Conservation (phyloP, 1,284 basidiomycete species). For the Peniophora sp. region DNA sequence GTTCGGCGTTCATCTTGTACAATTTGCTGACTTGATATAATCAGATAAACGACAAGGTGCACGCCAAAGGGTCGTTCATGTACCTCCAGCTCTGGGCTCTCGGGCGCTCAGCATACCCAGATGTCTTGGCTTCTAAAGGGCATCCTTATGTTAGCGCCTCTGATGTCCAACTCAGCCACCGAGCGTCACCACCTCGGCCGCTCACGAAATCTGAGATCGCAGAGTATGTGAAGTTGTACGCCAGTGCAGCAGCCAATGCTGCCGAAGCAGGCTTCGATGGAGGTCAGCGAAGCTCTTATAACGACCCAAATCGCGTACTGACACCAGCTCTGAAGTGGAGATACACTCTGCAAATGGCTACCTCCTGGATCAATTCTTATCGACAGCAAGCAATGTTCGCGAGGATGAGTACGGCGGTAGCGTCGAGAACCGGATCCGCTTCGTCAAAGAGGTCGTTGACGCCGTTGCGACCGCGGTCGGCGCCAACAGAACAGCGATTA, state of each 20-base stretch:
- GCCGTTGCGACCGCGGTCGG: constrained; percentile 29
- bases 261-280: constrained; percentile 42
- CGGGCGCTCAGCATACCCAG: constrained; percentile 27
- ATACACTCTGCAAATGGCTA: constrained; percentile 25
- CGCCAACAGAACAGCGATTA: constrained; percentile 34
- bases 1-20: not conserved
- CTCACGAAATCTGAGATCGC: constrained; percentile 29
- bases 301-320: too few species aligned
- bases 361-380: constrained; percentile 18
- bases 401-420: constrained; percentile 29
- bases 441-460: constrained; percentile 38
- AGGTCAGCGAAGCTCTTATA: too few species aligned
- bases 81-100: constrained; percentile 41
- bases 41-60: constrained; percentile 21
- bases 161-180: constrained; percentile 28
- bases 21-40: not conserved
- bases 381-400: constrained; percentile 27
- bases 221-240: constrained; percentile 30
- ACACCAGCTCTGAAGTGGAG: constrained; percentile 20
- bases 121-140: constrained; percentile 20
- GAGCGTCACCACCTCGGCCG: constrained; percentile 20
- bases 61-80: constrained; percentile 29
- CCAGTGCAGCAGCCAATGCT: constrained; percentile 32
- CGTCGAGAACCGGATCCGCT: constrained; percentile 32
- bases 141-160: constrained; percentile 31